A percentile compares a stretch with the other conserved stretches of the same genome.
phyloP scores from a whole-genome alignment of 768 basidiomycete genomes.

The Rhodocollybia butyracea region DNA sequence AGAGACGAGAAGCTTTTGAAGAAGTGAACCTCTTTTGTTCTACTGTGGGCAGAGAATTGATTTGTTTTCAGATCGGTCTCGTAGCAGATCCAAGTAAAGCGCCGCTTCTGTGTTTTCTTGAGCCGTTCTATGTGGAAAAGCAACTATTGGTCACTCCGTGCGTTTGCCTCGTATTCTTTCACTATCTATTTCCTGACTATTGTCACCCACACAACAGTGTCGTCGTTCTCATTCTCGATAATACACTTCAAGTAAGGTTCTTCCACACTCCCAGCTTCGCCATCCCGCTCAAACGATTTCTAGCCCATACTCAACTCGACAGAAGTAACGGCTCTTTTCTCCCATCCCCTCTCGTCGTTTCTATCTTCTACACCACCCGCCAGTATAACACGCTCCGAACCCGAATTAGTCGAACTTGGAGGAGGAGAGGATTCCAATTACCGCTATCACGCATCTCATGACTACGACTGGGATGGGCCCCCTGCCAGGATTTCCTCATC shows the following conservation, averaged over 20 bases:
- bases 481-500: slow-evolving; percentile 1
- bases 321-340: slow-evolving; percentile 82
- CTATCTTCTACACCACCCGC: slow-evolving; percentile 53
- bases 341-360: slow-evolving; percentile 78
- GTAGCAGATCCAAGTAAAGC: slow-evolving; percentile 66
- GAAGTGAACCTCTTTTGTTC: slow-evolving; percentile 49
- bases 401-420: slow-evolving; percentile 41
- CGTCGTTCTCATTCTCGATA: slow-evolving; percentile 81
- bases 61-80: slow-evolving; percentile 67
- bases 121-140: slow-evolving; percentile 74
- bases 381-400: slow-evolving; percentile 34
- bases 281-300: background rate
- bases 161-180: slow-evolving; percentile 24
- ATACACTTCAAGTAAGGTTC: slow-evolving; percentile 65
- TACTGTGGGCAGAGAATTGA: background rate
- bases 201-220: slow-evolving; percentile 45
- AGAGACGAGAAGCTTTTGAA: slow-evolving; percentile 89
- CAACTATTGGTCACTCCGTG: slow-evolving; percentile 82
- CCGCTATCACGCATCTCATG: slow-evolving; percentile 63
- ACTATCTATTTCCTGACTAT: background rate
- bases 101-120: slow-evolving; percentile 72
- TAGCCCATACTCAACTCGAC: slow-evolving; percentile 78
- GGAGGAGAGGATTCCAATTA: slow-evolving; percentile 1
- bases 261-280: background rate
- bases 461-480: slow-evolving; percentile 45